Base-by-base conservation (phyloP, 208 protist species). In the Phytomonas sp. region DNA sequence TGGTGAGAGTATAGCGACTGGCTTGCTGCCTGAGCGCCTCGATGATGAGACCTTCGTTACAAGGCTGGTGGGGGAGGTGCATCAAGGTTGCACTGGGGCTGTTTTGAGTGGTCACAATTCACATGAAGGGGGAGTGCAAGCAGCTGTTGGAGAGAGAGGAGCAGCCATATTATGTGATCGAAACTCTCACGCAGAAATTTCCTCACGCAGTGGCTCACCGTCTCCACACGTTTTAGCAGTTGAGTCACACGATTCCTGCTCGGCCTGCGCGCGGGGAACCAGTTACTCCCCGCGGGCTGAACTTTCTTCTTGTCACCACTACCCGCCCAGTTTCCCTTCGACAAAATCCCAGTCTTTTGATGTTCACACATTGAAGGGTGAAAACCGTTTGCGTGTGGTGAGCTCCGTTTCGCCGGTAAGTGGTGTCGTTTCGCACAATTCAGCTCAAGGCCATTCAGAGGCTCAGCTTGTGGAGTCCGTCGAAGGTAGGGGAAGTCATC, bases 401-500 rank as follows among this genome's bases (percentile, higher is more conserved):
- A 56, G 46, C 11, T 26, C 23, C 26, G 20, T 26, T 11, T 56
- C 46, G 26, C 20, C 46, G 1, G 26, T 26, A 23, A 23, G 46
- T 56, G 46, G 46, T 56, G 20, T 11, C 46, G 20, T 5, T 56
- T 56, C 26, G 46, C 46, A 56, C 20, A 26, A 56, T 56, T 26
- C 46, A 56, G 46, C 5, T 26, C 11, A 56, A 20, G 46, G 20
- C 26, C 11, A 56, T 1, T 23, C 23, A 23, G 46, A 56, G 46
- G 46, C 6, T 5, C 46, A 56, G 23, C 20, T 23, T 7, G 6
- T 56, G 6, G 46, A 56, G 20, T 26, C 11, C 20, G 46, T 26
- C 1, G 46, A 56, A 26, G 46, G 20, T 0, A 56, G 20, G 46
- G 20, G 4, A 56, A 37, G 37, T 17, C 79, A 80, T 53, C 78